phyloP scores from a whole-genome alignment of 192 early-diverging fungal genomes.

The Coemansia guatemalensis region DNA sequence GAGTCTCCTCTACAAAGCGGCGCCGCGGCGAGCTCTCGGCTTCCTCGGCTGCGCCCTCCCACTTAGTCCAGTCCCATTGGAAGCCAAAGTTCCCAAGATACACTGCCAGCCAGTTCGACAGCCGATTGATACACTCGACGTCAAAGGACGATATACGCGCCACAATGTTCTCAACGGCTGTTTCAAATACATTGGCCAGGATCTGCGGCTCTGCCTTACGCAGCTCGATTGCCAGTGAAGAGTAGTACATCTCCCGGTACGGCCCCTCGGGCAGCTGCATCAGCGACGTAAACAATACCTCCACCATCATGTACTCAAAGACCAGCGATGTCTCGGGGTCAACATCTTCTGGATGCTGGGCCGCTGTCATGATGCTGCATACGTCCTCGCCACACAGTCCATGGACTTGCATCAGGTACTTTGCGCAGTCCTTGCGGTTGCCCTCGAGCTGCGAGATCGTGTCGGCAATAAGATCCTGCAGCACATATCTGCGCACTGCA shows the following conservation, averaged over 20 bases:
- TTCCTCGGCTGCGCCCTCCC: constrained; percentile 51
- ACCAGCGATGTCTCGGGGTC: constrained; percentile 44
- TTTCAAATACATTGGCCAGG: constrained; percentile 32
- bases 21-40: constrained; percentile 25
- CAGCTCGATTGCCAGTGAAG: constrained; percentile 55
- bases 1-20: constrained; percentile 78
- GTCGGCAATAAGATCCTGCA: constrained; percentile 81
- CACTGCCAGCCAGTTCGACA: constrained; percentile 86
- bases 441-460: constrained; percentile 78
- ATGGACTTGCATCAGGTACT: constrained; percentile 70
- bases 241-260: constrained; percentile 51
- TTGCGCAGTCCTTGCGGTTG: constrained; percentile 91
- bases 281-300: constrained; percentile 59
- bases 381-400: constrained; percentile 56
- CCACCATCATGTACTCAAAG: constrained; percentile 59
- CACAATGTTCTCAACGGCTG: constrained; percentile 28
- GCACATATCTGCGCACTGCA: constrained; percentile 53
- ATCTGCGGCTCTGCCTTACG: constrained; percentile 53
- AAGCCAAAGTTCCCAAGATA: constrained; percentile 94
- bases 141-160: constrained; percentile 53
- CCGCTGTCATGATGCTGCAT: constrained; percentile 42
- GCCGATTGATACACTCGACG: constrained; percentile 78
- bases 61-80: constrained; percentile 86
- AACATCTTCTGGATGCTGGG: constrained; percentile 31
- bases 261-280: constrained; percentile 59